Conservation (phyloP, 164 flowering plant genomes). For the Liriodendron chinense region DNA sequence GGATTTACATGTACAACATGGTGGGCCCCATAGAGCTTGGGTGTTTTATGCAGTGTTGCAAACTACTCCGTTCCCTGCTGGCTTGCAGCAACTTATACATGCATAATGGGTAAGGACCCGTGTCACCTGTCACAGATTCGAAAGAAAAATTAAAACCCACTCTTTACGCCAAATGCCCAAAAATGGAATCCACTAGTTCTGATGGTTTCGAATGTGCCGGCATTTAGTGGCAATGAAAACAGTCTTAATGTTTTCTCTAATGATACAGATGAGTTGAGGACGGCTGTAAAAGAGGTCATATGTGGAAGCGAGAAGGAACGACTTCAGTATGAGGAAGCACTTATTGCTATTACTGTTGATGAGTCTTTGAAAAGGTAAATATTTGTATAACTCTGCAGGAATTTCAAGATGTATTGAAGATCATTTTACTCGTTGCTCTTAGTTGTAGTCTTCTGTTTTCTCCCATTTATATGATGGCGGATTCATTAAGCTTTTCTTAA, state of each 20-base stretch:
- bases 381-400: not conserved
- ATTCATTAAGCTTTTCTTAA: no score
- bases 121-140: not conserved
- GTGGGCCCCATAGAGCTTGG: no score
- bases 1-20: no score
- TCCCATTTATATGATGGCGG: no score
- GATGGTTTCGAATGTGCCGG: not conserved
- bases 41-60: no score
- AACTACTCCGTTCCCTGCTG: no score
- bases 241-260: not conserved
- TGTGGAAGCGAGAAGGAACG: slow-evolving; percentile 69
- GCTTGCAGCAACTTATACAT: no score
- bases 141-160: not conserved
- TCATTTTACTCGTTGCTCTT: not conserved
- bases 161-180: not conserved
- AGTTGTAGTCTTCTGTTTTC: no score
- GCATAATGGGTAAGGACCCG: not conserved
- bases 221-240: not conserved
- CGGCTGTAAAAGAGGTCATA: slow-evolving; percentile 87
- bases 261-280: slow-evolving; percentile 72
- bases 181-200: not conserved
- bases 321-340: slow-evolving; percentile 67
- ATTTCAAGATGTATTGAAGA: not conserved
- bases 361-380: slow-evolving; percentile 73
- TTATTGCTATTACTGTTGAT: slow-evolving; percentile 87